Evolutionary conservation across 75 land plant genomes (phyloP), one percentile per base, ranked within the genome.

Genomic region (Azolla pinnata): DNA sequence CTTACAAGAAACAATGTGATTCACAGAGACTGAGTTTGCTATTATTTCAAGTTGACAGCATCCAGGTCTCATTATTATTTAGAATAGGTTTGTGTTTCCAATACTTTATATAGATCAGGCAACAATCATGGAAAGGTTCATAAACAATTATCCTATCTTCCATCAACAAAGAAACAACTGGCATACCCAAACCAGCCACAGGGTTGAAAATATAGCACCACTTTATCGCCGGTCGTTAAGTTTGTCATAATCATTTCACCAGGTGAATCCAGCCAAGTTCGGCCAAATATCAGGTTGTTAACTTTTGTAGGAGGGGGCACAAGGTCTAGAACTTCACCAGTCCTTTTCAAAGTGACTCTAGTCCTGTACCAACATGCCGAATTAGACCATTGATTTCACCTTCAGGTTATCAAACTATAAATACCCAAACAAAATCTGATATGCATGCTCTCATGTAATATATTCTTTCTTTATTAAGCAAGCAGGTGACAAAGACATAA

Each of bases 131-230:
- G n/a, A n/a, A n/a, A n/a, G n/a, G n/a, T n/a, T n/a, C n/a, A n/a
- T n/a, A n/a, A n/a, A n/a, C n/a, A n/a, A n/a, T n/a, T n/a, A n/a
- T n/a, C n/a, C n/a, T n/a, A n/a, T n/a, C n/a, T n/a, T n/a, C n/a
- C n/a, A n/a, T n/a, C n/a, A n/a, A n/a, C n/a, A n/a, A n/a, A n/a
- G n/a, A n/a, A n/a, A n/a, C n/a, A n/a, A n/a, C n/a, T n/a, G n/a
- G 8, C 81, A 57, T 83, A 93, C 98, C 99, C 99, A 80, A 95
- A 95, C 99, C 99, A 95, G 31, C 99, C 99, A 72, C 99, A 95
- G 12, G 84, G 83, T 71, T 95, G 96, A 66, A 95, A 95, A 65
- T 78, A 86, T n/a, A 95, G 67, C 2, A 95, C 87, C 44, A 66
- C 96, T 83, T 95, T 95, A 59, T 83, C 96, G 2, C 96, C 96